Percentiles rank a stretch among this genome's conserved stretches.
Evolutionary conservation across 1,139 yeast genomes (phyloP).

Genomic region (Blastobotrys buckinghamii): DNA sequence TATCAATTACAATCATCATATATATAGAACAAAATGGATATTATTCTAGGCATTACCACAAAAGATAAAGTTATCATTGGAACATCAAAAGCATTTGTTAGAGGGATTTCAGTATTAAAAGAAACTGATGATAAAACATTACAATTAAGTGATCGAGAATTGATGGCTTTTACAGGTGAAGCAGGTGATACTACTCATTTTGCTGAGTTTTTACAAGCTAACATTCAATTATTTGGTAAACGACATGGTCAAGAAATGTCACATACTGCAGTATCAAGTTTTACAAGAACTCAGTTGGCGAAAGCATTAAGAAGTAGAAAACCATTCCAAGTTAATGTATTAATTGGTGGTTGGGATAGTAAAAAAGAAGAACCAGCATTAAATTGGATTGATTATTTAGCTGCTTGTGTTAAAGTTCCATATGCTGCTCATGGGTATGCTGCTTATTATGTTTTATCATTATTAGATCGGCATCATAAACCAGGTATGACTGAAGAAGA

Average conservation of each 20-base stretch:
- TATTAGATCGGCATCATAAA: conserved; percentile 86
- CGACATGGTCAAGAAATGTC: conserved; percentile 75
- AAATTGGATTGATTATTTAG: conserved; percentile 91
- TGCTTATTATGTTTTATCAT: conserved; percentile 84
- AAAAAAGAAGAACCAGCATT: conserved; percentile 59
- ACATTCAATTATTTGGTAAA: conserved; percentile 80
- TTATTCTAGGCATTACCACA: conserved; percentile 79
- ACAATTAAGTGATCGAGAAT: conserved; percentile 63
- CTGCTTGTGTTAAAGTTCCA: conserved; percentile 85
- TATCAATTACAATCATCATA: too few relatives aligned
- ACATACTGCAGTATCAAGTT: conserved; percentile 73
- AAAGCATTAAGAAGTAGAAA: conserved; percentile 81
- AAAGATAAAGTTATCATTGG: conserved; percentile 79
- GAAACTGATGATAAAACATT: conserved; percentile 86
- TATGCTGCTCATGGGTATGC: conserved; percentile 98
- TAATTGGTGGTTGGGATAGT: conserved; percentile 78
- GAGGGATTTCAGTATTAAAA: conserved; percentile 89
- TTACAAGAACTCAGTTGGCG: conserved; percentile 84
- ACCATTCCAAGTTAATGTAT: conserved; percentile 89
- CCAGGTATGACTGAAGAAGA: conserved; percentile 71
- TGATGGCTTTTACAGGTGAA: conserved; percentile 92
- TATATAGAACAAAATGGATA: conserved; percentile 54
- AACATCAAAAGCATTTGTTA: conserved; percentile 87
- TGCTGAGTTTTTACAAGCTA: conserved; percentile 91
- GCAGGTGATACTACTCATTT: conserved; percentile 96